phyloP scores from a whole-genome alignment of 495 filamentous ascomycete genomes.

The Acidiella bohemica region DNA sequence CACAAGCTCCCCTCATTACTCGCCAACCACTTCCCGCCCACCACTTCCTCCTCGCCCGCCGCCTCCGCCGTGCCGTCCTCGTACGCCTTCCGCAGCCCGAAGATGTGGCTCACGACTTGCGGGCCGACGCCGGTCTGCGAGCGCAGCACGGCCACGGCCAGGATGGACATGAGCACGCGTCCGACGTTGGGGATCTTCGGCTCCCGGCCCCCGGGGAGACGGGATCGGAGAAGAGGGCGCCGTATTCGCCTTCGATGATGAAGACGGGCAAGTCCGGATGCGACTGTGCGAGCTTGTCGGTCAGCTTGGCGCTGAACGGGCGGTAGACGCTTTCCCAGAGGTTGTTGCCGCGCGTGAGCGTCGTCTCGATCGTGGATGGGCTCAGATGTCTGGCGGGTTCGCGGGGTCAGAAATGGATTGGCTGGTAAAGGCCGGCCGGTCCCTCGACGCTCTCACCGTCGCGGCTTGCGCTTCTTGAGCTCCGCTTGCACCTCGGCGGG shows the following conservation, averaged over 20 bases:
- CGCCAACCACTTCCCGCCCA: slow-evolving; percentile 50
- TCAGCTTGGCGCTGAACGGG: slow-evolving; percentile 56
- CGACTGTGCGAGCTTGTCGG: slow-evolving; percentile 47
- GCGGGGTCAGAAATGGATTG: no score
- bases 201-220: slow-evolving; percentile 21
- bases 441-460: no score
- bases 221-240: slow-evolving; percentile 54
- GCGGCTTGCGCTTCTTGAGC: slow-evolving; percentile 10
- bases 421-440: no score
- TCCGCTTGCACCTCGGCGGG: slow-evolving; percentile 33
- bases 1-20: slow-evolving; percentile 60
- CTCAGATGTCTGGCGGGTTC: slow-evolving; percentile 27
- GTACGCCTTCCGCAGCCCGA: slow-evolving; percentile 56
- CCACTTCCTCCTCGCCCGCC: slow-evolving; percentile 39
- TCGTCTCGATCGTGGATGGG: slow-evolving; percentile 36
- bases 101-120: slow-evolving; percentile 63
- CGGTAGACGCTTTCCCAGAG: slow-evolving; percentile 64
- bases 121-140: slow-evolving; percentile 67
- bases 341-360: slow-evolving; percentile 40
- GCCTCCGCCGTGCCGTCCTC: slow-evolving; percentile 47
- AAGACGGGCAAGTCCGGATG: slow-evolving; percentile 70
- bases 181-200: slow-evolving; percentile 37
- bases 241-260: slow-evolving; percentile 58
- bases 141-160: slow-evolving; percentile 55
- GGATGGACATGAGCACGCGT: slow-evolving; percentile 49